A percentile compares a stretch with the other conserved stretches of the same genome.
These are phyloP conservation scores for Lumnitzera littorea DNA, from an alignment of 345 rosid genomes.

Conservation along the genomic window DNA sequence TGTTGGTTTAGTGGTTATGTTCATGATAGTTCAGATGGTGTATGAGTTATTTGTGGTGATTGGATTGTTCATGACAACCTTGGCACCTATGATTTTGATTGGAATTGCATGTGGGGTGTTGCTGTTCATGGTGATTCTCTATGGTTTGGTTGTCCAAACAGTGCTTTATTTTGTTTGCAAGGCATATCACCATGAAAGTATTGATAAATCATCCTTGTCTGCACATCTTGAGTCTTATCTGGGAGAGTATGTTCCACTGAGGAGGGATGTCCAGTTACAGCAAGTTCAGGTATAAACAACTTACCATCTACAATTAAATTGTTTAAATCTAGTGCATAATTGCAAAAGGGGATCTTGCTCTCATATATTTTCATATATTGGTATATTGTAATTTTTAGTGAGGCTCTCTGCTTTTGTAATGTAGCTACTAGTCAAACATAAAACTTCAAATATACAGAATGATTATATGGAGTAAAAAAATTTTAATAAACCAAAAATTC, in stretches of 20 bases:
- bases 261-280: too few relatives aligned
- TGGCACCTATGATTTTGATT: conserved; percentile 11
- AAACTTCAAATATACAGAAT: too few relatives aligned
- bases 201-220: conserved; percentile 5
- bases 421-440: too few relatives aligned
- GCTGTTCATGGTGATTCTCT: conserved; percentile 21
- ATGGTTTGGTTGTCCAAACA: conserved; percentile 37
- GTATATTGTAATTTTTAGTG: too few relatives aligned
- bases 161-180: conserved; percentile 50
- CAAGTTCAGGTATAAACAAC: too few relatives aligned
- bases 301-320: too few relatives aligned
- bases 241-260: not conserved
- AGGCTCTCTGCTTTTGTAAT: too few relatives aligned
- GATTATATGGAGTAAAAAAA: too few relatives aligned
- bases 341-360: too few relatives aligned
- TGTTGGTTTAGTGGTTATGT: conserved; percentile 3
- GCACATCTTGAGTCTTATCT: conserved; percentile 4
- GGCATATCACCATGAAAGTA: conserved; percentile 43
- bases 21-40: conserved; percentile 1
- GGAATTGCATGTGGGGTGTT: conserved; percentile 34
- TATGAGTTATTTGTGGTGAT: conserved; percentile 30
- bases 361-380: not conserved
- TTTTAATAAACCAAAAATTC: too few relatives aligned
- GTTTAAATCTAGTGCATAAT: too few relatives aligned
- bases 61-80: not conserved